These are phyloP conservation scores for Erodium moschatum DNA, from an alignment of 441 rosid genomes.

Conservation along the genomic window DNA sequence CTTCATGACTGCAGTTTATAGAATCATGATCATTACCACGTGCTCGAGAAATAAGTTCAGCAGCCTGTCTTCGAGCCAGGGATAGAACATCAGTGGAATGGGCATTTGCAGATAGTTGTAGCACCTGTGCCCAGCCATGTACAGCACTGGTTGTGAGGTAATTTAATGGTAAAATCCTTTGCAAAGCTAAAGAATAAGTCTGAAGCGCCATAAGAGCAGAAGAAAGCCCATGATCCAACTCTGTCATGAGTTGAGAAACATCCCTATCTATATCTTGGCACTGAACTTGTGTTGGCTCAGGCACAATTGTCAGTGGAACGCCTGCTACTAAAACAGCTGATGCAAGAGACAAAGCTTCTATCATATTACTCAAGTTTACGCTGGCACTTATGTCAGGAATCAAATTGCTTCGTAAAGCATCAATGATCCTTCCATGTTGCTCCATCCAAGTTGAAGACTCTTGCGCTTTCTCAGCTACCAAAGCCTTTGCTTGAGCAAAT, in stretches of 20 bases:
- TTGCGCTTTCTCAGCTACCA: constrained; percentile 76
- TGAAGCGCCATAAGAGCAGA: constrained; percentile 62
- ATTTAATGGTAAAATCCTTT: constrained; percentile 82
- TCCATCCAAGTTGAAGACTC: constrained; percentile 86
- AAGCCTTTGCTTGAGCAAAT: constrained; percentile 71
- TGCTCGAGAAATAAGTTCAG: constrained; percentile 55
- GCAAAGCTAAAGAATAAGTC: constrained; percentile 71
- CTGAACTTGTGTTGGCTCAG: constrained; percentile 94
- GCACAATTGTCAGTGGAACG: constrained; percentile 86
- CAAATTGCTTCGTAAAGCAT: constrained; percentile 66
- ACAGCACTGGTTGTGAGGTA: constrained; percentile 73
- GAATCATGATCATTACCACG: constrained; percentile 53
- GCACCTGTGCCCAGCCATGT: constrained; percentile 81
- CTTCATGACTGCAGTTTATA: constrained; percentile 44
- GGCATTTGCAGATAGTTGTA: constrained; percentile 73
- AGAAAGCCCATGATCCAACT: constrained; percentile 67
- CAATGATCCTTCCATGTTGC: constrained; percentile 81
- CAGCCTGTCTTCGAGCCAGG: constrained; percentile 72
- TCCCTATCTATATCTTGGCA: constrained; percentile 87
- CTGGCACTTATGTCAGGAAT: constrained; percentile 56
- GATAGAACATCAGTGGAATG: constrained; percentile 65
- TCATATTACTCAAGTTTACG: constrained; percentile 39
- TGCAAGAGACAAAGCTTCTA: constrained; percentile 63
- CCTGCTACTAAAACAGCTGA: constrained; percentile 86
- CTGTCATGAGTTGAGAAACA: constrained; percentile 59